Percentiles rank a stretch among this genome's conserved stretches.
phyloP scores from a whole-genome alignment of 2,329 filamentous ascomycete genomes.

The Cercospora sesami region DNA sequence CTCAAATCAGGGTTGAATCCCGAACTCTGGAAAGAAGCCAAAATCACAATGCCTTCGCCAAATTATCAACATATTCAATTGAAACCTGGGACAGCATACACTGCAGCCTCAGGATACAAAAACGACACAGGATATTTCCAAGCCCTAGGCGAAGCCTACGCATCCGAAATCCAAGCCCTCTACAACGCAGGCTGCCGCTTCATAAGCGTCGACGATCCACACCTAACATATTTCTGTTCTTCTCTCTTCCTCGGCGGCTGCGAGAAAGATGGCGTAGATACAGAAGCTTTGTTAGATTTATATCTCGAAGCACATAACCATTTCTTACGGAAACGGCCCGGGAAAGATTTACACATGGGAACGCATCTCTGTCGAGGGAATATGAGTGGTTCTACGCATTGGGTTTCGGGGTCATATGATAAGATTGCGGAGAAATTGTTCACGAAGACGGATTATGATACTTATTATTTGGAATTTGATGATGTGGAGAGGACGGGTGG shows the following conservation, averaged over 20 bases:
- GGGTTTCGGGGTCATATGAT: constrained; percentile 32
- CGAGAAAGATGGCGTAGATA: constrained; percentile 27
- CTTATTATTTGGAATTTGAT: constrained; percentile 39
- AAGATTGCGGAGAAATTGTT: constrained; percentile 36
- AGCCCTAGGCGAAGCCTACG: constrained; percentile 30
- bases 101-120: constrained; percentile 28
- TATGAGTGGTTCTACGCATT: constrained; percentile 26
- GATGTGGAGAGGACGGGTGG: constrained; percentile 34
- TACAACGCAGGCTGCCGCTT: constrained; percentile 30
- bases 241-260: constrained; percentile 29
- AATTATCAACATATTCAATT: constrained; percentile 36
- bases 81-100: constrained; percentile 32
- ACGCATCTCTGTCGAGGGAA: constrained; percentile 35
- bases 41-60: constrained; percentile 35
- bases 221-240: constrained; percentile 34
- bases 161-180: constrained; percentile 27
- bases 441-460: constrained; percentile 30
- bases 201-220: constrained; percentile 33
- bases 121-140: constrained; percentile 34
- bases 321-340: constrained; percentile 22
- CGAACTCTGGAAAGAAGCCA: constrained; percentile 25
- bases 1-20: constrained; percentile 20
- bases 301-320: constrained; percentile 31
- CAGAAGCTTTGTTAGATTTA: constrained; percentile 28
- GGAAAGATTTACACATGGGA: constrained; percentile 29